Evolutionary conservation across 2,329 filamentous ascomycete species (phyloP).

Genomic region (Exserohilum rostratum): DNA sequence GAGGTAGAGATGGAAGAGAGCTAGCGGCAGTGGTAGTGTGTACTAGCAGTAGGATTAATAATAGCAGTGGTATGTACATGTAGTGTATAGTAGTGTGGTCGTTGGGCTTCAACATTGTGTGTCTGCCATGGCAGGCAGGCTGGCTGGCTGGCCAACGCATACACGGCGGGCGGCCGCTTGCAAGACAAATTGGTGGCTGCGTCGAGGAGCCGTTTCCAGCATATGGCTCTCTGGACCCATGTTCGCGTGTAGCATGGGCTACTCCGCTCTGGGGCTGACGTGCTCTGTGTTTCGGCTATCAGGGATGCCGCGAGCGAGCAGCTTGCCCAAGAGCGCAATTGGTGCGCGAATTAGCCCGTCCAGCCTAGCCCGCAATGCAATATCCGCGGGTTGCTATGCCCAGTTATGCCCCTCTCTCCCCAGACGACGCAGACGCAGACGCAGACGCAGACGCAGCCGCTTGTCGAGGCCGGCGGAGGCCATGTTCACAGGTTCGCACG

Average conservation of each 20-base stretch:
- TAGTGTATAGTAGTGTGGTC: too few species aligned
- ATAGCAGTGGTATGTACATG: too few species aligned
- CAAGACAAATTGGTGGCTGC: constrained; percentile 26
- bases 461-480: too few species aligned
- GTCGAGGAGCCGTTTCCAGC: constrained; percentile 16
- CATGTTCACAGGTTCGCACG: too few species aligned
- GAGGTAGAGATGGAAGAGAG: constrained; percentile 6
- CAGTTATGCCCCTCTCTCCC: not conserved
- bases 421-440: too few species aligned
- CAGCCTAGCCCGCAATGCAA: not conserved
- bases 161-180: not conserved
- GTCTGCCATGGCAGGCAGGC: too few species aligned
- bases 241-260: constrained; percentile 20
- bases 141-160: too few species aligned
- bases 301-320: constrained; percentile 24
- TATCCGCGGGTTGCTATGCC: constrained; percentile 8
- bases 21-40: too few species aligned
- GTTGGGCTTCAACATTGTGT: too few species aligned
- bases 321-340: constrained; percentile 20
- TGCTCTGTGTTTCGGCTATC: constrained; percentile 38
- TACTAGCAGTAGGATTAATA: too few species aligned
- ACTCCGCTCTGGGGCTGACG: constrained; percentile 37
- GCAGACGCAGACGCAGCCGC: not conserved
- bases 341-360: constrained; percentile 22
- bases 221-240: constrained; percentile 31